These are phyloP conservation scores for Macadamia tetraphylla DNA, from an alignment of 164 flowering plant genomes.

Conservation along the genomic window DNA sequence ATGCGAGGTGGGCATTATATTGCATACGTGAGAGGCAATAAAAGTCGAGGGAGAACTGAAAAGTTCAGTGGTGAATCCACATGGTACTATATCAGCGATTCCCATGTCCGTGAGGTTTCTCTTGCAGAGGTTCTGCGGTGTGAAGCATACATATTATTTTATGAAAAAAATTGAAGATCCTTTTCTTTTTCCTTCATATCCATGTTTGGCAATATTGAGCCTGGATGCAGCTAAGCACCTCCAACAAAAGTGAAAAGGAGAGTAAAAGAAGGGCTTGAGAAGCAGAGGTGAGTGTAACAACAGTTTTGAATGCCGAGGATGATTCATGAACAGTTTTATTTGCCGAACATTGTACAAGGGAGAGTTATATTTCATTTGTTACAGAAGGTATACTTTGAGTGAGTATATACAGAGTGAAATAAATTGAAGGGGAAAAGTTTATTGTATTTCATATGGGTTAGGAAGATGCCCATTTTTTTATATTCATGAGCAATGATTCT, in stretches of 20 bases:
- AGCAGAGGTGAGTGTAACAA: not conserved
- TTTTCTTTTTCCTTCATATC: not conserved
- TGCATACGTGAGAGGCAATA: conserved; percentile 67
- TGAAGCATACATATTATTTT: conserved; percentile 91
- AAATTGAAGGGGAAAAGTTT: too few relatives aligned
- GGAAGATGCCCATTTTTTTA: not conserved
- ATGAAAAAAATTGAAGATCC: conserved; percentile 39
- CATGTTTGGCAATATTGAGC: not conserved
- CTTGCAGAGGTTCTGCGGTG: conserved; percentile 64
- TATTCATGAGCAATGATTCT: not conserved
- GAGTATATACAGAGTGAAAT: not conserved
- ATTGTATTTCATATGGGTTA: not conserved
- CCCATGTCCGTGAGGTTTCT: conserved; percentile 51
- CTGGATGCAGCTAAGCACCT: not conserved
- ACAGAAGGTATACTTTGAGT: not conserved
- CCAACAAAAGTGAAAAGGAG: too few relatives aligned
- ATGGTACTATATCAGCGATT: conserved; percentile 85
- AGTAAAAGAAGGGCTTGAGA: not conserved
- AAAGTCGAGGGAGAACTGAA: conserved; percentile 17
- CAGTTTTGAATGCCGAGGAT: not conserved
- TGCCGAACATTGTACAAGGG: not conserved
- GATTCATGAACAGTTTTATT: not conserved
- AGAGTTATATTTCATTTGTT: not conserved
- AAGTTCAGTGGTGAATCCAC: conserved; percentile 13
- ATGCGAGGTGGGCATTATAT: conserved; percentile 96